Percentiles rank a stretch among this genome's conserved stretches.
Evolutionary conservation across 163 green algal species (phyloP).

Genomic region (Scenedesmus sp.): DNA sequence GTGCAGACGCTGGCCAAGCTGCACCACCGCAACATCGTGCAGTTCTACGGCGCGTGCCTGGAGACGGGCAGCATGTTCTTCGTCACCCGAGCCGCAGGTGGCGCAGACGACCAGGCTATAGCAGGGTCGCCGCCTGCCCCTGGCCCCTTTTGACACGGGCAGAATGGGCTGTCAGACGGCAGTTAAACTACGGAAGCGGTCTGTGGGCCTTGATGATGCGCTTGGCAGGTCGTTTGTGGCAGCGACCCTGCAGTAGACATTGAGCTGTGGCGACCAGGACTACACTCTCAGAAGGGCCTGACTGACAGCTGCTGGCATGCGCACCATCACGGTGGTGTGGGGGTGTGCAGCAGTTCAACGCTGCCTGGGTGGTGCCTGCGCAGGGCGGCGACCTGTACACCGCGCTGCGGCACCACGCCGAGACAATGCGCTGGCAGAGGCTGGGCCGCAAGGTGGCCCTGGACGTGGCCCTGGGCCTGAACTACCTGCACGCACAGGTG

Average conservation of each 20-base stretch:
- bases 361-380: neutral
- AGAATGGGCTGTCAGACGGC: no score
- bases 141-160: no score
- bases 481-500: slow-evolving; percentile 68
- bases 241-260: no score
- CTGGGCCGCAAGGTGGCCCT: slow-evolving; percentile 78
- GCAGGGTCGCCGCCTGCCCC: no score
- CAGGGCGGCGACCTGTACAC: slow-evolving; percentile 82
- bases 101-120: no score
- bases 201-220: no score
- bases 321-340: neutral
- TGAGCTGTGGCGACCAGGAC: no score
- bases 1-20: slow-evolving; percentile 57
- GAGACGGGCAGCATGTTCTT: slow-evolving; percentile 73
- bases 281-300: no score
- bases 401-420: slow-evolving; percentile 76
- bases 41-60: slow-evolving; percentile 83
- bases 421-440: slow-evolving; percentile 76
- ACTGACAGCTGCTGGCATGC: neutral
- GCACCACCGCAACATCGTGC: slow-evolving; percentile 67
- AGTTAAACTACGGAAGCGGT: no score
- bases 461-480: slow-evolving; percentile 81
- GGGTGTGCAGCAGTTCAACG: neutral
- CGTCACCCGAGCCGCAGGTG: slow-evolving; percentile 55
- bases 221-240: no score